A percentile compares a stretch with the other conserved stretches of the same genome.
Evolutionary conservation across 768 basidiomycete genomes (phyloP).

Genomic region (Kwoniella mangroviensis): DNA sequence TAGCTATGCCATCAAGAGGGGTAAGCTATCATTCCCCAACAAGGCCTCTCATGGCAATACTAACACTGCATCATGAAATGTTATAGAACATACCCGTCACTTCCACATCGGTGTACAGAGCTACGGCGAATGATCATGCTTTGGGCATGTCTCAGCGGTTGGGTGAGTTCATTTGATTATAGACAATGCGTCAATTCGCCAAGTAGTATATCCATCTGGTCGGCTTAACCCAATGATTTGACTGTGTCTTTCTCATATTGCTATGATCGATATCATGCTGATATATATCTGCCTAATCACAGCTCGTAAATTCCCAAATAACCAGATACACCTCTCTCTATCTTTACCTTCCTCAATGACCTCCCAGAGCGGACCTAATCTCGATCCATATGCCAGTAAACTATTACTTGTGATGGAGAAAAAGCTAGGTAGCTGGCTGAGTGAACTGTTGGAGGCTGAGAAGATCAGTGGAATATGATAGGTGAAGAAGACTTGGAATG

Average conservation of each 20-base stretch:
- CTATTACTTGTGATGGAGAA: slow-evolving; percentile 48
- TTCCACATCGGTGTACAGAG: slow-evolving; percentile 43
- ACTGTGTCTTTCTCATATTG: no score
- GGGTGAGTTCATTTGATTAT: slow-evolving; percentile 41
- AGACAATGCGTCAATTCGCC: no score
- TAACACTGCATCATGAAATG: neutral
- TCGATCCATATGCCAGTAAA: slow-evolving; percentile 43
- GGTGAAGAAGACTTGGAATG: neutral
- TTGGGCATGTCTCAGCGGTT: slow-evolving; percentile 46
- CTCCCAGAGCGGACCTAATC: slow-evolving; percentile 33
- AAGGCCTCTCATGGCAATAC: no score
- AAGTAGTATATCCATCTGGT: neutral
- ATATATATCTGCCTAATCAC: neutral
- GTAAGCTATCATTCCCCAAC: no score
- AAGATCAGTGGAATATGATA: neutral
- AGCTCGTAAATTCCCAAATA: slow-evolving; percentile 46
- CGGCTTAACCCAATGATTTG: no score
- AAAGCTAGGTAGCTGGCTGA: slow-evolving; percentile 44
- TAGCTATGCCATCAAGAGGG: slow-evolving; percentile 48
- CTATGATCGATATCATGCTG: no score
- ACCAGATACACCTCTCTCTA: slow-evolving; percentile 50
- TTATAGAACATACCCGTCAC: slow-evolving; percentile 38
- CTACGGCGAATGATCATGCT: slow-evolving; percentile 38
- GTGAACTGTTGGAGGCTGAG: slow-evolving; percentile 27
- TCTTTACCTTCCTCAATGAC: slow-evolving; percentile 41